phyloP scores from a whole-genome alignment of 2,329 filamentous ascomycete genomes.

The Talaromyces sp. region DNA sequence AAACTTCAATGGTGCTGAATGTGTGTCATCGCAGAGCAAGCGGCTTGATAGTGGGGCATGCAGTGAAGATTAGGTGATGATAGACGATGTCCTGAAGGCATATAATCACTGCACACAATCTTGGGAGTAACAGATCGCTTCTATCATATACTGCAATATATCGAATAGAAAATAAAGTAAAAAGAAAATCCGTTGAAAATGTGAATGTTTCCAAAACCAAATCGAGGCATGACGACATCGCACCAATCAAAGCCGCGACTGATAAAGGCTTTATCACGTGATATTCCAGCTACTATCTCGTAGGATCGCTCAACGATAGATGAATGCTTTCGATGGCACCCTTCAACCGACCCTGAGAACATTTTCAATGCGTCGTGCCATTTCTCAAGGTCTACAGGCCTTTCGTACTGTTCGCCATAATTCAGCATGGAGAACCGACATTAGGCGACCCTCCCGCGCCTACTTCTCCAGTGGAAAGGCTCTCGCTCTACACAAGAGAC shows the following conservation, averaged over 20 bases:
- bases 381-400: slow-evolving; percentile 34
- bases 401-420: slow-evolving; percentile 47
- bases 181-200: neutral
- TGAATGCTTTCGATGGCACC: neutral
- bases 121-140: neutral
- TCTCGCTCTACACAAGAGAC: slow-evolving; percentile 36
- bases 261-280: neutral
- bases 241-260: slow-evolving; percentile 14
- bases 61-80: neutral
- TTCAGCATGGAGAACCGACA: slow-evolving; percentile 42
- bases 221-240: slow-evolving; percentile 17
- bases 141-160: neutral
- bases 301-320: slow-evolving; percentile 1
- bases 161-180: neutral
- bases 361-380: slow-evolving; percentile 47
- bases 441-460: slow-evolving; percentile 34
- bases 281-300: neutral
- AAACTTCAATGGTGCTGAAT: neutral
- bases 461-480: slow-evolving; percentile 38
- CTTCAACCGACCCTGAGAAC: slow-evolving; percentile 4
- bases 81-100: neutral
- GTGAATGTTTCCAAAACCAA: neutral
- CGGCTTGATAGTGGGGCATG: neutral
- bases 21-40: slow-evolving; percentile 6
- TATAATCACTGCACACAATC: no score